These are phyloP conservation scores for Mentha longifolia DNA, from an alignment of 257 asterid species.

Conservation along the genomic window DNA sequence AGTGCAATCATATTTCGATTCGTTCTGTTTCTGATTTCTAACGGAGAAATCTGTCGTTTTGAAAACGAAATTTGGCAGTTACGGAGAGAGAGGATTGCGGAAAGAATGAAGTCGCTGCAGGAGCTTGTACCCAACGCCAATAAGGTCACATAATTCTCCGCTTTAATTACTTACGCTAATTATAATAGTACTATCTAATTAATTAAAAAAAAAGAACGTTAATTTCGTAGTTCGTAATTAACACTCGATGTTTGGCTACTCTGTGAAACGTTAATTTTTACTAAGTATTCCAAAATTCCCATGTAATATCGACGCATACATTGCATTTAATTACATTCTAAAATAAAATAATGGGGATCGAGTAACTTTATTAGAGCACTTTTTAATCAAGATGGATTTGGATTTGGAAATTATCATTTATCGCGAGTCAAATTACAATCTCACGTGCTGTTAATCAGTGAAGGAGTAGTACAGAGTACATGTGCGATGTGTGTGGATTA, in stretches of 20 bases:
- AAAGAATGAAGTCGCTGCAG: conserved; percentile 94
- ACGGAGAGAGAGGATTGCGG: conserved; percentile 98
- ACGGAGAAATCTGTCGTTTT: conserved; percentile 17
- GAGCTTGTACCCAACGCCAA: conserved; percentile 94
- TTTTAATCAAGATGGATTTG: background rate
- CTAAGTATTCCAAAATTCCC: too few species aligned
- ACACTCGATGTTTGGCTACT: too few species aligned
- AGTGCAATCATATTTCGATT: conserved; percentile 29
- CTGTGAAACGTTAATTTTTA: too few species aligned
- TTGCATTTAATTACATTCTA: background rate
- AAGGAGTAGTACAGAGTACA: conserved; percentile 18
- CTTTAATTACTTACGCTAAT: conserved; percentile 10
- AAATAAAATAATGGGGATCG: background rate
- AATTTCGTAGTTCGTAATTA: background rate
- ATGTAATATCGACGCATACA: too few species aligned
- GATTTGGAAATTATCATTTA: background rate
- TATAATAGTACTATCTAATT: background rate
- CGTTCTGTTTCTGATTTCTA: conserved; percentile 18
- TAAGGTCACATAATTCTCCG: conserved; percentile 56
- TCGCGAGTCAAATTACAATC: conserved; percentile 22
- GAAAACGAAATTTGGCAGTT: conserved; percentile 61
- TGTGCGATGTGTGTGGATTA: conserved; percentile 38
- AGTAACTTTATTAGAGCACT: background rate
- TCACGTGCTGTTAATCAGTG: conserved; percentile 38
- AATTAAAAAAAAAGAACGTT: background rate